Percentiles rank a stretch among this genome's conserved stretches.
These are phyloP conservation scores for Xylaria sp. DNA, from an alignment of 2,329 filamentous ascomycete species.

Conservation along the genomic window DNA sequence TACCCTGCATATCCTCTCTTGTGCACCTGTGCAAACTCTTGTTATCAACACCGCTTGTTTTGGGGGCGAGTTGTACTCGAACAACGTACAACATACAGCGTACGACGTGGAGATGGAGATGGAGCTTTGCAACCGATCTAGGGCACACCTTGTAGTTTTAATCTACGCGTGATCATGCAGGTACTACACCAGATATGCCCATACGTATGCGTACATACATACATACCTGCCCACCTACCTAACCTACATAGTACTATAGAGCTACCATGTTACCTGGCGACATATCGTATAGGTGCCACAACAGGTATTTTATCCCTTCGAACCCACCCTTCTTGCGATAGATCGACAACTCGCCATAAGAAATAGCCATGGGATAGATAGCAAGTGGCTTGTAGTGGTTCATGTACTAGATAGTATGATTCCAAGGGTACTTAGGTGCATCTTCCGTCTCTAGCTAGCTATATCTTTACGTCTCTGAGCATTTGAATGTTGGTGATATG, in stretches of 20 bases:
- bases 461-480: not conserved
- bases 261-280: too few relatives aligned
- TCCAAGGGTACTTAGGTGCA: not conserved
- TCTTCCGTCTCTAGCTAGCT: not conserved
- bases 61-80: not conserved
- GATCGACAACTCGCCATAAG: not conserved
- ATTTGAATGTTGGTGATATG: not conserved
- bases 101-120: too few relatives aligned
- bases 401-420: not conserved
- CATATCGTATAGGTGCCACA: not conserved
- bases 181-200: constrained; percentile 2
- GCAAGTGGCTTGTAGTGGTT: not conserved
- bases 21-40: not conserved
- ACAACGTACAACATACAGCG: not conserved
- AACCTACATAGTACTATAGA: too few relatives aligned
- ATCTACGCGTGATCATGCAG: constrained; percentile 10
- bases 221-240: not conserved
- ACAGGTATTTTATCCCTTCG: constrained; percentile 14
- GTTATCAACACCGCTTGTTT: not conserved
- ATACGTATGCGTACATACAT: not conserved
- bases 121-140: not conserved
- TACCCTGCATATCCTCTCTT: constrained; percentile 1
- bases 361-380: not conserved
- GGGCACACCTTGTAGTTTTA: constrained; percentile 11
- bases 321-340: constrained; percentile 4